Evolutionary conservation across 2,329 filamentous ascomycete genomes (phyloP).

Genomic region (Aspergillus sp.): DNA sequence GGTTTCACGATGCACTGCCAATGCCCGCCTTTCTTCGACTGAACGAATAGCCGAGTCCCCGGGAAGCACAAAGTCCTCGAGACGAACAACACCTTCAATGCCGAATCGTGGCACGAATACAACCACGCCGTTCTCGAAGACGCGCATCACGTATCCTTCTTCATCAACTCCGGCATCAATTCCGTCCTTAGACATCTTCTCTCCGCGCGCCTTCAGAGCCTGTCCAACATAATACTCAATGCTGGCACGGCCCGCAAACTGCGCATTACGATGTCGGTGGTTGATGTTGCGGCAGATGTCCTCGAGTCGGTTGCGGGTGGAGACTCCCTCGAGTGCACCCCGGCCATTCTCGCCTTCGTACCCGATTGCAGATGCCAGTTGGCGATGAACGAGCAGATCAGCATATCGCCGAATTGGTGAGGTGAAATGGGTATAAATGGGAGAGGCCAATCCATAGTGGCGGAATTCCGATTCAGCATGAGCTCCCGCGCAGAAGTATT

Average conservation of each 20-base stretch:
- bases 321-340: conserved; percentile 75
- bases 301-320: conserved; percentile 79
- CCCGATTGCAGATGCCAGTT: conserved; percentile 90
- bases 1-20: conserved; percentile 57
- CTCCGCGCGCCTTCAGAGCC: conserved; percentile 71
- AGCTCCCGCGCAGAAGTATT: conserved; percentile 95
- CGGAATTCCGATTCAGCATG: conserved; percentile 91
- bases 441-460: conserved; percentile 91
- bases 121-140: conserved; percentile 96
- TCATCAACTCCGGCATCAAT: conserved; percentile 57
- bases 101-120: conserved; percentile 95
- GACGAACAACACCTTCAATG: conserved; percentile 83
- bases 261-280: conserved; percentile 91
- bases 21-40: conserved; percentile 27
- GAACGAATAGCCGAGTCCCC: conserved; percentile 43
- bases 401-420: conserved; percentile 95
- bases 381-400: conserved; percentile 89
- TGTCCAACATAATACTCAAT: conserved; percentile 98
- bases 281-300: conserved; percentile 98
- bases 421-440: conserved; percentile 99
- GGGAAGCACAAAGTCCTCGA: conserved; percentile 73
- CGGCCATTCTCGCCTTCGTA: conserved; percentile 57
- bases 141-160: conserved; percentile 92
- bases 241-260: conserved; percentile 87
- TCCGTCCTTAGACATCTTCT: conserved; percentile 33